These are phyloP conservation scores for Diaporthe ampelina DNA, from an alignment of 2,329 filamentous ascomycete species.

Conservation along the genomic window DNA sequence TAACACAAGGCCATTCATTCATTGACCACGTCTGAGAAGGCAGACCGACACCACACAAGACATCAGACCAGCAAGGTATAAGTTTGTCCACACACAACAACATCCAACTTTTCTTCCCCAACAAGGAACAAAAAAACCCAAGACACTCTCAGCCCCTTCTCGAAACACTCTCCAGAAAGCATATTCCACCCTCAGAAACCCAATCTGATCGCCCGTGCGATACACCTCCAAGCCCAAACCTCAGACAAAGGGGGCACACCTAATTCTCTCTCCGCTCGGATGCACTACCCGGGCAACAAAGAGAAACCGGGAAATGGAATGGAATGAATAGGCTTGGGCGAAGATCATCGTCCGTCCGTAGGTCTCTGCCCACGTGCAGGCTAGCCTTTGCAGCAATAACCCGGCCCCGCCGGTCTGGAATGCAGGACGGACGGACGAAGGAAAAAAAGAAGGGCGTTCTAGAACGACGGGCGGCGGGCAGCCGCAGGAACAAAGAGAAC, in stretches of 20 bases:
- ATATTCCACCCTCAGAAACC: not conserved
- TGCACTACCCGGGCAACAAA: conserved; percentile 4
- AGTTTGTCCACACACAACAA: not conserved
- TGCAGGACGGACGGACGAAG: not conserved
- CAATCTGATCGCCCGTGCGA: not conserved
- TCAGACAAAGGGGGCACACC: conserved; percentile 6
- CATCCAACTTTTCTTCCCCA: not conserved
- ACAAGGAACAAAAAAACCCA: not conserved
- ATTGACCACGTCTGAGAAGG: not conserved
- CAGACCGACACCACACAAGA: not conserved
- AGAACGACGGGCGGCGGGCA: not conserved
- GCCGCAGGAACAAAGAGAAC: not conserved
- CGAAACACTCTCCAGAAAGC: conserved; percentile 25
- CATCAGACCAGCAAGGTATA: not conserved
- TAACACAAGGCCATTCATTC: not conserved
- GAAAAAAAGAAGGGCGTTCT: not conserved
- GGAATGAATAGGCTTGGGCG: too few relatives aligned
- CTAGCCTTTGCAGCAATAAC: not conserved
- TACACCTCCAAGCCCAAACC: not conserved
- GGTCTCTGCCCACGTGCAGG: conserved; percentile 17
- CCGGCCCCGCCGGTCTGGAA: conserved; percentile 1
- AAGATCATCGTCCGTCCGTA: too few relatives aligned
- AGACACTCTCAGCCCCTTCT: not conserved
- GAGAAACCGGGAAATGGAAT: not conserved
- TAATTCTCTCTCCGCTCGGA: not conserved